These are phyloP conservation scores for Phialocephala sp. DNA, from an alignment of 2,329 filamentous ascomycete genomes.

Conservation along the genomic window DNA sequence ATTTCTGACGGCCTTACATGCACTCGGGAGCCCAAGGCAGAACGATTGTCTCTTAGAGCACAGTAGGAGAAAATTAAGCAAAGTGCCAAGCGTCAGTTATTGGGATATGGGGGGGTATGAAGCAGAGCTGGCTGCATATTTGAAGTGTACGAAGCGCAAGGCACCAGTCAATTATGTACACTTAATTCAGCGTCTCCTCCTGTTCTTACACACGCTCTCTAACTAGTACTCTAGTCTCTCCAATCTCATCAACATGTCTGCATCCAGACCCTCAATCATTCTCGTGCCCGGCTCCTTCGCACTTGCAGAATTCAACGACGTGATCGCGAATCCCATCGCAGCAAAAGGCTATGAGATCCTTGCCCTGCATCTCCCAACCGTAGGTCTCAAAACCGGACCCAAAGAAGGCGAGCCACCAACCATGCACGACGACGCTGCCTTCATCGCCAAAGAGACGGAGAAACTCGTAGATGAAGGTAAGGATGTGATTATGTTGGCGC, in stretches of 20 bases:
- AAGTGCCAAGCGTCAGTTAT: too few relatives aligned
- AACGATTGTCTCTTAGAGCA: too few relatives aligned
- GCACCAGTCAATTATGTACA: too few relatives aligned
- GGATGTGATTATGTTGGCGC: slow-evolving; percentile 47
- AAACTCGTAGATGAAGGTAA: slow-evolving; percentile 41
- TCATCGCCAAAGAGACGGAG: slow-evolving; percentile 43
- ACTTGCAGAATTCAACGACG: slow-evolving; percentile 26
- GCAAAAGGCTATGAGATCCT: slow-evolving; percentile 22
- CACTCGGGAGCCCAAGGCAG: too few relatives aligned
- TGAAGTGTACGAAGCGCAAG: too few relatives aligned
- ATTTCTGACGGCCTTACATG: background rate
- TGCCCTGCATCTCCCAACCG: slow-evolving; percentile 24
- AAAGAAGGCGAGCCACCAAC: slow-evolving; percentile 24
- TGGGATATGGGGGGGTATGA: too few relatives aligned
- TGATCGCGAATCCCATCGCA: slow-evolving; percentile 19
- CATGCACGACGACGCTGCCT: slow-evolving; percentile 47
- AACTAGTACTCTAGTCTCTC: too few relatives aligned
- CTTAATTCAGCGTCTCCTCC: too few relatives aligned
- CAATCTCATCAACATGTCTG: background rate
- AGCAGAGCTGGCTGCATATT: too few relatives aligned
- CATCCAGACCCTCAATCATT: slow-evolving; percentile 24
- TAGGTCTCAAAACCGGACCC: slow-evolving; percentile 11
- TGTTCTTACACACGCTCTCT: too few relatives aligned
- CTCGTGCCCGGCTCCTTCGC: slow-evolving; percentile 29
- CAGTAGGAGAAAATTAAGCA: too few relatives aligned